phyloP scores from a whole-genome alignment of 306 rosid genomes.

The Alnus rubra region DNA sequence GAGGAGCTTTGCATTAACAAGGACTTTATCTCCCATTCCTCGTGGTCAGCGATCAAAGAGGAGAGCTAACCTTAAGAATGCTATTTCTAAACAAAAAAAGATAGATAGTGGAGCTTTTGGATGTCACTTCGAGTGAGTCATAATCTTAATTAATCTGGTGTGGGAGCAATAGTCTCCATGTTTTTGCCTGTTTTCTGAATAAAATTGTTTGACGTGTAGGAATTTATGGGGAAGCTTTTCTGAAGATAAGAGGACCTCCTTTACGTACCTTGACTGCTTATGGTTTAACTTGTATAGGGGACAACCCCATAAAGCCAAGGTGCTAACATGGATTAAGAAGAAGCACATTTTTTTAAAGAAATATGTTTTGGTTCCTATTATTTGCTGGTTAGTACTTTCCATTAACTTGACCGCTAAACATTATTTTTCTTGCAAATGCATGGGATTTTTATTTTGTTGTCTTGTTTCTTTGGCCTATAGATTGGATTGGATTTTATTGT shows the following conservation, averaged over 20 bases:
- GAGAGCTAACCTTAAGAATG: conserved; percentile 22
- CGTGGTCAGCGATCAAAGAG: conserved; percentile 36
- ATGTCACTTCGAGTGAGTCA: conserved; percentile 56
- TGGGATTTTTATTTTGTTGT: neutral
- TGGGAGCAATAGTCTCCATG: conserved; percentile 1
- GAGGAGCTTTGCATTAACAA: neutral
- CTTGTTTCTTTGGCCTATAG: neutral
- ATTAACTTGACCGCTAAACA: neutral
- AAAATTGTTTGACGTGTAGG: conserved; percentile 42
- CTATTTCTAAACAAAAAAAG: conserved; percentile 24
- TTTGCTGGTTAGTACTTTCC: conserved; percentile 63
- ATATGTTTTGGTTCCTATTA: conserved; percentile 83
- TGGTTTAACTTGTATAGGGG: conserved; percentile 62
- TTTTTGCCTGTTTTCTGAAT: conserved; percentile 24
- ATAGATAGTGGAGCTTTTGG: conserved; percentile 55
- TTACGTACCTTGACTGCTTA: conserved; percentile 61
- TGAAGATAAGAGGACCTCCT: conserved; percentile 54
- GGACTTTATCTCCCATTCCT: conserved; percentile 28
- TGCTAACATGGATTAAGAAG: conserved; percentile 66
- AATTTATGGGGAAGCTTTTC: conserved; percentile 61
- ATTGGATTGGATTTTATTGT: conserved; percentile 6
- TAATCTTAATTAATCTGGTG: conserved; percentile 12
- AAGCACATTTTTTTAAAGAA: conserved; percentile 62
- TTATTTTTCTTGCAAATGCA: conserved; percentile 8
- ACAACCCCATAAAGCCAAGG: conserved; percentile 46